phyloP scores from a whole-genome alignment of 2,329 filamentous ascomycete species.

The Aspergillus cejpii region DNA sequence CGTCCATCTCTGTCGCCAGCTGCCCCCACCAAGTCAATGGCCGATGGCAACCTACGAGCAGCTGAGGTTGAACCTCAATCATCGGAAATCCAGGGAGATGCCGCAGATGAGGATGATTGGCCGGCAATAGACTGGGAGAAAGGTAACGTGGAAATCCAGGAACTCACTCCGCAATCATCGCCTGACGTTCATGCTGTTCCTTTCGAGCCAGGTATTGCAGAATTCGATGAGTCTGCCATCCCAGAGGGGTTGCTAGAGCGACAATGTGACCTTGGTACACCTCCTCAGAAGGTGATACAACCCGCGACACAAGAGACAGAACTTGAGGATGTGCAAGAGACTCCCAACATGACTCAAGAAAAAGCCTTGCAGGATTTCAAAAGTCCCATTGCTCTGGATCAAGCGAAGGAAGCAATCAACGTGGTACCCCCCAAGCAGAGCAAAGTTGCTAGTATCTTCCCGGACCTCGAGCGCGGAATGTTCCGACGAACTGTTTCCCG shows the following conservation, averaged over 20 bases:
- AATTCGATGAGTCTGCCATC: constrained; percentile 24
- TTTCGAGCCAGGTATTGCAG: constrained; percentile 22
- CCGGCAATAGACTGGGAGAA: constrained; percentile 36
- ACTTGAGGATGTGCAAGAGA: neutral
- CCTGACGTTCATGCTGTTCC: constrained; percentile 19
- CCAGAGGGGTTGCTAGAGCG: constrained; percentile 19
- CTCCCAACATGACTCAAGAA: neutral
- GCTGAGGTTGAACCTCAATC: constrained; percentile 5
- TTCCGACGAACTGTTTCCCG: constrained; percentile 24
- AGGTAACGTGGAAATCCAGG: constrained; percentile 18
- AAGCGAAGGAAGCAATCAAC: constrained; percentile 12
- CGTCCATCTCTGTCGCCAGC: neutral
- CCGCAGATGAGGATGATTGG: constrained; percentile 30
- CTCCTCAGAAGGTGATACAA: constrained; percentile 1
- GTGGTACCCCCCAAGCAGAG: constrained; percentile 16
- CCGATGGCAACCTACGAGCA: neutral
- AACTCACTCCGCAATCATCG: constrained; percentile 20
- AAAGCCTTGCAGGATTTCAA: constrained; percentile 8
- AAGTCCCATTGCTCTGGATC: constrained; percentile 6
- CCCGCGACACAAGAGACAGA: neutral
- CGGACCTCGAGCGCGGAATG: constrained; percentile 29
- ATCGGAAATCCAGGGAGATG: constrained; percentile 4
- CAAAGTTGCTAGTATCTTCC: constrained; percentile 33
- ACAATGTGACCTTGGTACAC: constrained; percentile 7
- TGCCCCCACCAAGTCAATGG: neutral